Evolutionary conservation across 1,284 basidiomycete species (phyloP).

Genomic region (Sanghuangporus weigelae): DNA sequence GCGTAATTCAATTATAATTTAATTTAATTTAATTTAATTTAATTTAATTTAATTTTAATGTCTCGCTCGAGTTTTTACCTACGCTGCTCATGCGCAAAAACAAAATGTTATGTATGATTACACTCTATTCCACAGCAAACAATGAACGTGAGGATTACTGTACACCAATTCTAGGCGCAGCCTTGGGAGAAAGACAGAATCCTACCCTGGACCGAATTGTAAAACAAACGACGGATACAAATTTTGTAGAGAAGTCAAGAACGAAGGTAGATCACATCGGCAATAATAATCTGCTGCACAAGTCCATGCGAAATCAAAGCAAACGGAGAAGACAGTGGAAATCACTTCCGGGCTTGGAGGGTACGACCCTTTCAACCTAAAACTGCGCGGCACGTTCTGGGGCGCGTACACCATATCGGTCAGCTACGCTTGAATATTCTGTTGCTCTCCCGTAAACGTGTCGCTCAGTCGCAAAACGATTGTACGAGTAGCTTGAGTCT

Average conservation of each 20-base stretch:
- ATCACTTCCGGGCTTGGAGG: constrained; percentile 36
- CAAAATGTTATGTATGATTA: neutral
- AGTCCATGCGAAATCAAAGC: neutral
- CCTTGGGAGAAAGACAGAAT: neutral
- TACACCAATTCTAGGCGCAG: neutral
- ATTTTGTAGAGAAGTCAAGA: no score
- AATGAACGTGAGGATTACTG: no score
- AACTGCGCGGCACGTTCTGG: constrained; percentile 8
- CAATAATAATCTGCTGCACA: constrained; percentile 44
- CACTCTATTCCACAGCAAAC: neutral
- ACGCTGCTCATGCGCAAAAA: neutral
- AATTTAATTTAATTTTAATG: no score
- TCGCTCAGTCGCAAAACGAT: neutral
- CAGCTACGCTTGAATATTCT: neutral
- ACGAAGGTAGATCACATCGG: constrained; percentile 30
- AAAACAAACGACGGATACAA: no score
- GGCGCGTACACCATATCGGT: neutral
- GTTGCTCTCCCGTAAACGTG: neutral
- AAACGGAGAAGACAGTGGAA: constrained; percentile 25
- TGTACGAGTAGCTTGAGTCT: neutral
- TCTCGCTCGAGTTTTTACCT: no score
- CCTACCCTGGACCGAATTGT: no score
- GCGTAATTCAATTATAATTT: no score
- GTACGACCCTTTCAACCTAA: constrained; percentile 39
- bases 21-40: no score